Percentiles rank a stretch among this genome's conserved stretches.
These are phyloP conservation scores for Calocera viscosa DNA, from an alignment of 768 basidiomycete species.

Conservation along the genomic window DNA sequence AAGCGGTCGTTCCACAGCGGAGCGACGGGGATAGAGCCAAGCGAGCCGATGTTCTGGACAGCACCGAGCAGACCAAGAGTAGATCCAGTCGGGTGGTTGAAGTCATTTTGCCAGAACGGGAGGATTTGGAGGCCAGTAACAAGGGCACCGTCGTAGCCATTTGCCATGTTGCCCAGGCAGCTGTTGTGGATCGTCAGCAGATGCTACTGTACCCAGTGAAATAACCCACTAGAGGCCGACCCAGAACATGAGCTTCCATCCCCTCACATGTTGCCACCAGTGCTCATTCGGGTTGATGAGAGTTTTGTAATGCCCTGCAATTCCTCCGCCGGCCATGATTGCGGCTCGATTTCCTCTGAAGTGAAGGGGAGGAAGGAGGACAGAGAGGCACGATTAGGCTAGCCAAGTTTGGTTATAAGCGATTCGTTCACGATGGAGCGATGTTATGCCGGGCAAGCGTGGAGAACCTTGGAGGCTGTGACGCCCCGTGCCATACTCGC, in stretches of 20 bases:
- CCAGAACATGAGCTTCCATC: constrained; percentile 5
- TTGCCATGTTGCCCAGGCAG: constrained; percentile 5
- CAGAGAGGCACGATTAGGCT: neutral
- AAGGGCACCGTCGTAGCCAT: constrained; percentile 15
- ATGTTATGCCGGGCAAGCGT: too few relatives aligned
- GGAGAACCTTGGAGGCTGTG: neutral
- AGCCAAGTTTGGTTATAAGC: too few relatives aligned
- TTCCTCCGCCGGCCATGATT: neutral
- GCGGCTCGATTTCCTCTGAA: neutral
- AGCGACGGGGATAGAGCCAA: constrained; percentile 4
- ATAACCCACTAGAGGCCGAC: neutral
- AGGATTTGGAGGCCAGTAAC: constrained; percentile 18
- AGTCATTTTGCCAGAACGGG: constrained; percentile 16
- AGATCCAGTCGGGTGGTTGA: constrained; percentile 18
- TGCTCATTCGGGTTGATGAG: constrained; percentile 5
- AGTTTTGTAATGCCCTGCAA: constrained; percentile 2
- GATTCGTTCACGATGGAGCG: too few relatives aligned
- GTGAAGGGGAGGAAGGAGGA: neutral
- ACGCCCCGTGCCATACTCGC: neutral
- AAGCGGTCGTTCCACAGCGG: constrained; percentile 7
- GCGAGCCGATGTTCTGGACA: constrained; percentile 8
- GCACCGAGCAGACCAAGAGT: constrained; percentile 20
- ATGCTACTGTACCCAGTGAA: neutral
- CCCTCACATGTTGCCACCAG: neutral
- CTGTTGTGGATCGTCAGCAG: neutral